Percentiles rank a stretch among this genome's conserved stretches.
Conservation (phyloP, 2,329 filamentous ascomycete genomes). For the Cladosporium oxysporum region DNA sequence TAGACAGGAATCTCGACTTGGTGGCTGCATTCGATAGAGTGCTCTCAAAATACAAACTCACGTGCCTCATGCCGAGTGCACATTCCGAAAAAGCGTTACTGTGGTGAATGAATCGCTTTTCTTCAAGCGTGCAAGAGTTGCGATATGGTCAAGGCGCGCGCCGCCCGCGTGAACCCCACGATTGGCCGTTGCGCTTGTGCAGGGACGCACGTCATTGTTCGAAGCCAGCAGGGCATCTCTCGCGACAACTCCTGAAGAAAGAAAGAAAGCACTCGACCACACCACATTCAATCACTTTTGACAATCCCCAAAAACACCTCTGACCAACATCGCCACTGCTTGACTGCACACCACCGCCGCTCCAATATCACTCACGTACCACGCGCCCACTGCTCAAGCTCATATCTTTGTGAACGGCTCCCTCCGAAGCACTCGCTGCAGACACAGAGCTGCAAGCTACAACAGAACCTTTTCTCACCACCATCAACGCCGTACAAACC, state of each 20-base stretch:
- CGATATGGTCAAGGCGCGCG: not conserved
- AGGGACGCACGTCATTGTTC: slow-evolving; percentile 7
- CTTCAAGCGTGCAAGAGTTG: not conserved
- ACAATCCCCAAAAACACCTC: not conserved
- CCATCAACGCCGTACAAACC: not conserved
- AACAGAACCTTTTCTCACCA: not conserved
- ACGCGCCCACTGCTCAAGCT: not conserved
- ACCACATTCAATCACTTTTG: not conserved
- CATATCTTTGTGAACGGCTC: not conserved
- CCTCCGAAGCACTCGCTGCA: not conserved
- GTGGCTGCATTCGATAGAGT: not conserved
- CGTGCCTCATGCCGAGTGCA: not conserved
- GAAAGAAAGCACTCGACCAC: not conserved
- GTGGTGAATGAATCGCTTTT: not conserved
- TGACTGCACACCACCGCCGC: not conserved
- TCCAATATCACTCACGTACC: not conserved
- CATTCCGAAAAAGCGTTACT: not conserved
- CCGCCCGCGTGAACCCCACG: slow-evolving; percentile 1
- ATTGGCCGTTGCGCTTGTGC: slow-evolving; percentile 5
- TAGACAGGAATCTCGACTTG: not conserved
- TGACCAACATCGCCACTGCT: not conserved
- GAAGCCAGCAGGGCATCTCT: not conserved
- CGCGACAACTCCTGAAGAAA: slow-evolving; percentile 6
- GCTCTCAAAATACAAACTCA: not conserved
- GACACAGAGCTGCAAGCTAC: not conserved